Base-by-base conservation (phyloP, 495 filamentous ascomycete species). In the Xylaria scruposa region DNA sequence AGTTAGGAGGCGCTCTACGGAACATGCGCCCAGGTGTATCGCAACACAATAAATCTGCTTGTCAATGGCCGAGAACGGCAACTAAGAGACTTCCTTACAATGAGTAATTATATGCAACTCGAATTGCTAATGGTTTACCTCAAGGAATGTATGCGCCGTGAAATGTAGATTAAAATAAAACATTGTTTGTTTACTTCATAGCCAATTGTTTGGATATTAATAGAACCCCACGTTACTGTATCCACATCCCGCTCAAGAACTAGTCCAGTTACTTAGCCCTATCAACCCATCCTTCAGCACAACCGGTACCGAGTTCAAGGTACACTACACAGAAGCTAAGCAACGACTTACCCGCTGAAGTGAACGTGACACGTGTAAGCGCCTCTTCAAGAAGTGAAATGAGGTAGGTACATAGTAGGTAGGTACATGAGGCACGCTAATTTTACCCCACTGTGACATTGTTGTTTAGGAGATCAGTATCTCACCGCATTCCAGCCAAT, bases 401-500 rank as follows among this genome's bases (percentile, higher is more conserved):
- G 29, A 31, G 36, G 36, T 38, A 38, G 29, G 29, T 59, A 36
- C 31, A 19, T 66, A n/a, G n/a, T n/a, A 31, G 36, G 36, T 38
- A 38, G 29, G 29, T 59, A 36, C 31, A 19, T 66, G 47, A 38
- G 42, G 31, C 36, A 53, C 58, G 17, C 44, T 33, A 36, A 33
- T 2, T 56, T 26, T 67, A 67, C 62, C 62, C 62, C 40, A 47
- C 53, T 36, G 40, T 47, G 56, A 69, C 53, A 69, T 42, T 69
- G 67, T 69, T 69, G 67, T 46, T 69, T 69, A 67, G 70, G 65
- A 70, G 70, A 70, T 75, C 71, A 69, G 68, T 69, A 24, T 61
- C 71, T 73, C 71, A 73, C 71, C 67, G 73, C 65, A 67, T 76
- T 60, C 54, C 62, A 19, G 54, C 76, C 74, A 78, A 78, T 78